Conservation (phyloP, 805 yeast species). For the Nakazawaea holstii region DNA sequence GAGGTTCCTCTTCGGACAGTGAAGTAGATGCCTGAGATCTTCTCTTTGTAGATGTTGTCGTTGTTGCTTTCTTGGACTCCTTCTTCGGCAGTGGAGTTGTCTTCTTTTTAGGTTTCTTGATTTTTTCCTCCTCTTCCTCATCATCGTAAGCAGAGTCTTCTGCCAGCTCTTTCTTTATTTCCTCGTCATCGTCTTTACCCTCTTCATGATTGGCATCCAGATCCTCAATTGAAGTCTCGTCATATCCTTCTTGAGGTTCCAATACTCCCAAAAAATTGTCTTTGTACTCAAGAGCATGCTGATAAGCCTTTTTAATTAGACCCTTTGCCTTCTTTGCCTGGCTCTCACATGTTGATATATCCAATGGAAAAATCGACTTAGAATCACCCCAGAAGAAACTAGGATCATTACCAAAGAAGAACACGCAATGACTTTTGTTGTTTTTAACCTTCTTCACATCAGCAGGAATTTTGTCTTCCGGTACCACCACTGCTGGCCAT, state of each 20-base stretch:
- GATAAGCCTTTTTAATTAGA: conserved; percentile 10
- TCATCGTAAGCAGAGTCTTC: conserved; percentile 17
- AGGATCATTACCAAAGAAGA: conserved; percentile 41
- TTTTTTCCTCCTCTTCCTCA: conserved; percentile 16
- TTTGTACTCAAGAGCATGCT: conserved; percentile 1
- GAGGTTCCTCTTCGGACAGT: conserved; percentile 2
- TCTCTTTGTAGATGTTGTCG: conserved; percentile 4
- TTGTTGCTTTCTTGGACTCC: conserved; percentile 4
- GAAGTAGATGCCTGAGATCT: conserved; percentile 5
- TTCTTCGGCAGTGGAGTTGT: background rate
- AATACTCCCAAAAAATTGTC: conserved; percentile 9
- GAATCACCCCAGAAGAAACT: conserved; percentile 39
- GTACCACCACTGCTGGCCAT: conserved; percentile 47
- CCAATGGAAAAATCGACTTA: conserved; percentile 14
- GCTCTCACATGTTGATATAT: conserved; percentile 5
- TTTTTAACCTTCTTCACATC: conserved; percentile 22
- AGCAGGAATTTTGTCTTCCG: conserved; percentile 20
- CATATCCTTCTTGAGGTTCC: background rate
- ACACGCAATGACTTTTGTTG: conserved; percentile 30
- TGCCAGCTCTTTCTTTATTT: conserved; percentile 12
- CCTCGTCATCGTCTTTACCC: conserved; percentile 3
- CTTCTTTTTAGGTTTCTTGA: background rate
- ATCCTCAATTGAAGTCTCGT: background rate
- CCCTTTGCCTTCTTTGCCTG: conserved; percentile 12
- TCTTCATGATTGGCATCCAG: background rate